phyloP scores from a whole-genome alignment of 495 filamentous ascomycete genomes.

The Penicillium pancosmium region DNA sequence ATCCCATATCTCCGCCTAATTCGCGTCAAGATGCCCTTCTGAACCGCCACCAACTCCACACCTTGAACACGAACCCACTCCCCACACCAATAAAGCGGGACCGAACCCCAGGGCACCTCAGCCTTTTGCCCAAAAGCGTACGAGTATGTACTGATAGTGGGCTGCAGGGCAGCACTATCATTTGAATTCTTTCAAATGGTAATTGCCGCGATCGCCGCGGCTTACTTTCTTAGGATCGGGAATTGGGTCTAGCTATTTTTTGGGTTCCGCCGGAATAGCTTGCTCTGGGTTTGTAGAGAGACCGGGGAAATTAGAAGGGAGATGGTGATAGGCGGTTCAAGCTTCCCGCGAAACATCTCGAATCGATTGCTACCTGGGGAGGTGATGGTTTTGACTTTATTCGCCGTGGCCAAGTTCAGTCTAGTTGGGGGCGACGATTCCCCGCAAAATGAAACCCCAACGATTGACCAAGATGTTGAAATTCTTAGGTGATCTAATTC shows the following conservation, averaged over 20 bases:
- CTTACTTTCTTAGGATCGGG: slow-evolving; percentile 7
- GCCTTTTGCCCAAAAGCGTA: too few species aligned
- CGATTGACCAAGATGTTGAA: not conserved
- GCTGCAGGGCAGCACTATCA: slow-evolving; percentile 9
- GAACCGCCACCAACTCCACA: slow-evolving; percentile 19
- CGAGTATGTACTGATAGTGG: not conserved
- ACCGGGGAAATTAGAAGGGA: not conserved
- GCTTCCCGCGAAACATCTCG: too few species aligned
- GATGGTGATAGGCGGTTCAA: not conserved
- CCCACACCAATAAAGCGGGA: slow-evolving; percentile 13
- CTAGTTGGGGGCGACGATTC: not conserved
- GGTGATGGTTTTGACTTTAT: too few species aligned
- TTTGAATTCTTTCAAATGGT: slow-evolving; percentile 6
- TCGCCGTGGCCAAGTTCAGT: not conserved
- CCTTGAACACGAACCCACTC: slow-evolving; percentile 14
- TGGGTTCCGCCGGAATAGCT: not conserved
- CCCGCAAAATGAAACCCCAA: not conserved
- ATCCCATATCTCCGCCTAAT: not conserved
- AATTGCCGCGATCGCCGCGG: slow-evolving; percentile 11
- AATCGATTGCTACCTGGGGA: too few species aligned
- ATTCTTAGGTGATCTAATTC: not conserved
- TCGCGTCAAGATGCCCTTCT: slow-evolving; percentile 21
- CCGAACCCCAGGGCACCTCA: not conserved
- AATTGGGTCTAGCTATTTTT: slow-evolving; percentile 7
- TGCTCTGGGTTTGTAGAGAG: slow-evolving; percentile 8